A percentile compares a stretch with the other conserved stretches of the same genome.
phyloP scores from a whole-genome alignment of 148 eudicot species.

The Nepenthes mirabilis region DNA sequence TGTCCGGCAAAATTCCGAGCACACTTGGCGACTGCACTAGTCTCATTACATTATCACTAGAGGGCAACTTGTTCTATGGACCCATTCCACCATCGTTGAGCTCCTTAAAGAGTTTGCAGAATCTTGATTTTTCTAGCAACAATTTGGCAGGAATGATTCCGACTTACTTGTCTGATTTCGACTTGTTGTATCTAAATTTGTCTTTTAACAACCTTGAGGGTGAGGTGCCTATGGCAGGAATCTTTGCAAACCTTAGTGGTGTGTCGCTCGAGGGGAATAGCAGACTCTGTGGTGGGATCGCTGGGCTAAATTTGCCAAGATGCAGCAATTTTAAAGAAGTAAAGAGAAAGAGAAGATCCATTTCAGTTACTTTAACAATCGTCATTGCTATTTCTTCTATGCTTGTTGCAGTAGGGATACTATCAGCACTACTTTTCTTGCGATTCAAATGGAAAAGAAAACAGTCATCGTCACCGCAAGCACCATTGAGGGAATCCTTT shows the following conservation, averaged over 20 bases:
- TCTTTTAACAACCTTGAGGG: conserved; percentile 30
- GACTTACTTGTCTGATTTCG: conserved; percentile 4
- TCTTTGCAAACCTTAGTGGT: conserved; percentile 19
- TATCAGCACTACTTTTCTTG: background rate
- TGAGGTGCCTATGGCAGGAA: conserved; percentile 22
- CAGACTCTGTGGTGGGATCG: conserved; percentile 28
- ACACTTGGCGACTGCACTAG: conserved; percentile 15
- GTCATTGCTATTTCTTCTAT: background rate
- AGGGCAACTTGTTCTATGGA: conserved; percentile 22
- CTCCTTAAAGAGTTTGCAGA: conserved; percentile 9
- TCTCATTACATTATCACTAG: conserved; percentile 13
- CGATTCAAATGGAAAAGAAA: background rate
- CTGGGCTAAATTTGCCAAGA: conserved; percentile 16
- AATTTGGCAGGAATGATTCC: conserved; percentile 32
- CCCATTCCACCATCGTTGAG: conserved; percentile 16
- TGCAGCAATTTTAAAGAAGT: conserved; percentile 5
- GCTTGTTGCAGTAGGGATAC: background rate
- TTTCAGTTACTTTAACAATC: conserved; percentile 6
- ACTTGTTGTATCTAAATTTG: conserved; percentile 9
- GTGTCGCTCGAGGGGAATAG: conserved; percentile 21
- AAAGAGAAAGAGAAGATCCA: background rate
- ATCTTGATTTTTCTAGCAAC: conserved; percentile 25
- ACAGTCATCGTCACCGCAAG: background rate
- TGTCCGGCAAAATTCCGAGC: conserved; percentile 21
- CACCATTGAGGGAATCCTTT: background rate